phyloP scores from a whole-genome alignment of 129 eudicot species.

The Glebionis coronaria region DNA sequence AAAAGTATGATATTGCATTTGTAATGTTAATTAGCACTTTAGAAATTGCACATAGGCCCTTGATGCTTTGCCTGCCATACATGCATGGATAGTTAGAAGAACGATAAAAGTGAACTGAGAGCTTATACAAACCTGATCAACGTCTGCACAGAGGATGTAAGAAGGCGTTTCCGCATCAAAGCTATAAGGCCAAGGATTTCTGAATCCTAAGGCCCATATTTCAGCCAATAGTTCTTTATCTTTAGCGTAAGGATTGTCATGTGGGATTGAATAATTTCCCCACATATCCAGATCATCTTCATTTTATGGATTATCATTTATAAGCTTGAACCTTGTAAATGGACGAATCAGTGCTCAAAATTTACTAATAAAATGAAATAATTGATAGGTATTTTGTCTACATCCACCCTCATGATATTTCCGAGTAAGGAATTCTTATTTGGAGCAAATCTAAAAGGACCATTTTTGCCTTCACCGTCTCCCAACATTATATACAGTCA shows the following conservation, averaged over 20 bases:
- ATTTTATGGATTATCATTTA: conserved; percentile 31
- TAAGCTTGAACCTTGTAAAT: not conserved
- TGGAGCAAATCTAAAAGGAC: conserved; percentile 71
- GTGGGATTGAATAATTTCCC: conserved; percentile 84
- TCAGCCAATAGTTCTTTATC: conserved; percentile 66
- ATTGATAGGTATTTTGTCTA: conserved; percentile 76
- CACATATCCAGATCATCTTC: conserved; percentile 47
- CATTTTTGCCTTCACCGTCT: conserved; percentile 74
- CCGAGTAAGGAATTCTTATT: conserved; percentile 91
- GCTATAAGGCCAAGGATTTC: conserved; percentile 97
- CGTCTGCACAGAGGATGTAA: conserved; percentile 77
- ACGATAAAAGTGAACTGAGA: conserved; percentile 5
- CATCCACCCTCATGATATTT: conserved; percentile 77
- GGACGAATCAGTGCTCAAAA: not conserved
- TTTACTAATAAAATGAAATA: conserved; percentile 4
- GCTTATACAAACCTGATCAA: conserved; percentile 56
- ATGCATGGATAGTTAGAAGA: too few relatives aligned
- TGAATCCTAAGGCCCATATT: conserved; percentile 87
- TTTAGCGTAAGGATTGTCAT: conserved; percentile 62
- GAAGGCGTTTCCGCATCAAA: conserved; percentile 84
- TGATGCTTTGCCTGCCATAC: too few relatives aligned
- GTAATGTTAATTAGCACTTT: too few relatives aligned
- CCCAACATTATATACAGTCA: conserved; percentile 84
- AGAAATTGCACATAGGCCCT: too few relatives aligned
- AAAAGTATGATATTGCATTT: too few relatives aligned